Evolutionary conservation across 768 basidiomycete species (phyloP).

Genomic region (Rhizopogon sp.): DNA sequence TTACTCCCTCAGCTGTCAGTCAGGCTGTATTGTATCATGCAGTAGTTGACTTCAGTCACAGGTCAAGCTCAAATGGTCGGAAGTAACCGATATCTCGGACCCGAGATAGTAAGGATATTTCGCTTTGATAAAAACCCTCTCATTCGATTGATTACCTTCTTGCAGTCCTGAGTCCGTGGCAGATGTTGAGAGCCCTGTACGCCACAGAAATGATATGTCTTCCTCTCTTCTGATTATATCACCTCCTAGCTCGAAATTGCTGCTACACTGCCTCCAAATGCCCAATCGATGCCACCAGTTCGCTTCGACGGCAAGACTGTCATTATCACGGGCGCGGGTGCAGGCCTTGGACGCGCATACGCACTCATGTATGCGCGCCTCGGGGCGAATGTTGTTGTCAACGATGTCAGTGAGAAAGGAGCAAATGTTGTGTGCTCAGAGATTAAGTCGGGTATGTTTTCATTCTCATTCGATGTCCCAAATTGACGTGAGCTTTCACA

Average conservation of each 20-base stretch:
- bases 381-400: constrained; percentile 96
- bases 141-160: constrained; percentile 2
- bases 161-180: constrained; percentile 59
- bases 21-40: neutral
- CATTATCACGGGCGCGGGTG: constrained; percentile 92
- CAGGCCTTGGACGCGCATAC: constrained; percentile 89
- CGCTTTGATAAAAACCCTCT: neutral
- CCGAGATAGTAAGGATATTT: constrained; percentile 54
- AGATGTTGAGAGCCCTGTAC: constrained; percentile 58
- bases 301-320: constrained; percentile 88
- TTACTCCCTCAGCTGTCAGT: constrained; percentile 90
- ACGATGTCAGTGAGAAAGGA: constrained; percentile 86
- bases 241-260: constrained; percentile 56
- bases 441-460: constrained; percentile 60
- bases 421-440: constrained; percentile 86
- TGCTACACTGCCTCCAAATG: constrained; percentile 59
- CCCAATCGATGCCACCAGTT: constrained; percentile 63
- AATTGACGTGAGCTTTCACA: constrained; percentile 21
- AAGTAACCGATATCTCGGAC: constrained; percentile 75
- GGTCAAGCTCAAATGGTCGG: constrained; percentile 81
- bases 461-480: neutral
- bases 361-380: constrained; percentile 87
- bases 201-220: neutral
- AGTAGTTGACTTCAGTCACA: constrained; percentile 19
- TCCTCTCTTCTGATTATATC: neutral